Evolutionary conservation across 2,329 filamentous ascomycete species (phyloP), one percentile per base, ranked within the genome.

Genomic region (Malbranchea zuffiana): DNA sequence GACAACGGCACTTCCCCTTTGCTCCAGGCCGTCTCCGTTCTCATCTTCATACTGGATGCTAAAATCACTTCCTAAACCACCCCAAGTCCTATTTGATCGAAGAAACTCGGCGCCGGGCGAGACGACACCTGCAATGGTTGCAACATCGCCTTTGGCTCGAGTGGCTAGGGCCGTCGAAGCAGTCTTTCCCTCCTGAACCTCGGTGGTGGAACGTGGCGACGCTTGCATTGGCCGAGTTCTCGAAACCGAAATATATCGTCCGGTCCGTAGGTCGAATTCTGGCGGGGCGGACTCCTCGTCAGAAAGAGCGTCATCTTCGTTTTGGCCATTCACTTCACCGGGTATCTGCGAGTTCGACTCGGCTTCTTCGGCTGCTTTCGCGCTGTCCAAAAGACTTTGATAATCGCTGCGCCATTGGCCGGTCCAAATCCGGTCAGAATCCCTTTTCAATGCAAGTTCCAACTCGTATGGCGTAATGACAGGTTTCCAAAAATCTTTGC

Each of bases 381-480:
- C 46, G 40, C 39, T 31, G 35, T 69, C 62, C 32, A 80, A 65
- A 11, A 92, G 61, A 15, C 70, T 73, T 50, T 85, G 78, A 43
- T 93, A 93, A 43, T 90, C 84, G 6, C 80, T 84, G 64, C 80
- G 81, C 90, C 90, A 96, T 48, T 82, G 77, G 1, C 82, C 80
- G 0, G 81, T 84, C 86, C 88, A 95, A 1, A 87, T 66, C 40
- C 88, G 72, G 52, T 80, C 75, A 20, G 77, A 72, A 52, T 94
- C 87, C 10, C 72, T 69, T 60, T 75, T 69, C 43, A 98, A 61
- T 3, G 84, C 83, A 31, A 94, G 65, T 36, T 77, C 78, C 38
- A 96, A 65, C 67, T 98, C 90, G 56, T 92, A 96, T 0, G 88
- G 88, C n/a, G 90, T 98, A 26, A 96, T 77, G 6, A 96, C 78